phyloP scores from a whole-genome alignment of 2,329 filamentous ascomycete genomes.

The Scytalidium lignicola region DNA sequence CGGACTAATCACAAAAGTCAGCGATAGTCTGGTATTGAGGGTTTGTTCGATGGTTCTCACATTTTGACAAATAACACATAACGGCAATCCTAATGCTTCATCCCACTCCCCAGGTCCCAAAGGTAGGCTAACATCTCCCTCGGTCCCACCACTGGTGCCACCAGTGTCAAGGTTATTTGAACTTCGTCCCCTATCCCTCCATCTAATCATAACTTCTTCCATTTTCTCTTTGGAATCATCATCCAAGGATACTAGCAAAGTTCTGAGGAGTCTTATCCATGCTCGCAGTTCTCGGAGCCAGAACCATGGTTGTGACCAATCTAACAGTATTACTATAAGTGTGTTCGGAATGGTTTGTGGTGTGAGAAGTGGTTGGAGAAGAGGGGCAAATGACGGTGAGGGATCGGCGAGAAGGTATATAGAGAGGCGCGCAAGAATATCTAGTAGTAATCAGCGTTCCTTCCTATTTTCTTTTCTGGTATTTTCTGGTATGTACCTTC shows the following conservation, averaged over 20 bases:
- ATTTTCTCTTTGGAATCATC: slow-evolving; percentile 74
- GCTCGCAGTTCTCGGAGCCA: slow-evolving; percentile 86
- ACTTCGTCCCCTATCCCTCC: slow-evolving; percentile 71
- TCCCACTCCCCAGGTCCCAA: slow-evolving; percentile 90
- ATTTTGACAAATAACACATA: slow-evolving; percentile 95
- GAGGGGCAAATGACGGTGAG: slow-evolving; percentile 73
- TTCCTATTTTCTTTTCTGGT: slow-evolving; percentile 3
- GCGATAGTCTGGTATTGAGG: slow-evolving; percentile 6
- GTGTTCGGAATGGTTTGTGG: slow-evolving; percentile 80
- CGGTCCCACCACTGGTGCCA: slow-evolving; percentile 49
- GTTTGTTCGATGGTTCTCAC: slow-evolving; percentile 41
- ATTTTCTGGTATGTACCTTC: slow-evolving; percentile 57
- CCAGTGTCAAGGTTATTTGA: slow-evolving; percentile 59
- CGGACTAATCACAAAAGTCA: slow-evolving; percentile 19
- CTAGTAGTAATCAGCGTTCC: slow-evolving; percentile 38
- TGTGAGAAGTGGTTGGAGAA: slow-evolving; percentile 79
- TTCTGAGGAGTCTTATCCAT: slow-evolving; percentile 82
- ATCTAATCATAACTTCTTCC: slow-evolving; percentile 77
- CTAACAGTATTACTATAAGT: slow-evolving; percentile 83
- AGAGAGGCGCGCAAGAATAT: slow-evolving; percentile 84
- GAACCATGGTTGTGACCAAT: slow-evolving; percentile 90
- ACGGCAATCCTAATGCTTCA: slow-evolving; percentile 76
- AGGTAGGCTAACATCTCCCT: slow-evolving; percentile 67
- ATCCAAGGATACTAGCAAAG: slow-evolving; percentile 68
- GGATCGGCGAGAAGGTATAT: slow-evolving; percentile 85